Evolutionary conservation across 2,329 filamentous ascomycete species (phyloP), one percentile per base, ranked within the genome.

Genomic region (Colletotrichum truncatum): DNA sequence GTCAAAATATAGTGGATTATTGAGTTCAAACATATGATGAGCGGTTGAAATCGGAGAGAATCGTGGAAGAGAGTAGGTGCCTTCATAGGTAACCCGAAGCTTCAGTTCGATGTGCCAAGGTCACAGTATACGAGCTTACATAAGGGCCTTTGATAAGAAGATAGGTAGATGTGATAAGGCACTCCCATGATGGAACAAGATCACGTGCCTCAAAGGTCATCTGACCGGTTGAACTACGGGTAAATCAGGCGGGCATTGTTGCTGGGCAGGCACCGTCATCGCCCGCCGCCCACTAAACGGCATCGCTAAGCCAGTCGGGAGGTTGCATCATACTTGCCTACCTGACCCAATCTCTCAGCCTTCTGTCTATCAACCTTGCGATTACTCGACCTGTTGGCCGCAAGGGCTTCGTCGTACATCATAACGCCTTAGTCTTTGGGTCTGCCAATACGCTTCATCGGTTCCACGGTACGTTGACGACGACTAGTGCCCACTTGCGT

Each of bases 301-400:
- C 45, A 53, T 64, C 52, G 64, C 52, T 66, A 48, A 54, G 43
- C 63, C 63, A 66, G 63, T 66, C 57, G 57, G 63, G 34, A 66
- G 64, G 59, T 64, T 66, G 64, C 60, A 63, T 64, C 52, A 66
- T 64, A 64, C 51, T 34, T 57, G 59, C 25, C 59, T 52, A 25
- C 38, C 16, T 54, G 52, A 59, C 26, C 28, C 32, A 62, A 66
- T 66, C 63, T 56, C 14, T 34, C 34, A 66, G 58, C 57, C 18
- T 45, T 56, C 57, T 41, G 41, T 41, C 55, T 56, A 63, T 51
- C 64, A 30, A 64, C 59, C 26, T 43, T 11, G 48, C 64, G 46
- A 66, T 48, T 45, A 18, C 32, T 43, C 51, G 34, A 66, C 41
- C 18, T 54, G 41, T n/a, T 53, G 30, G 57, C 43, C 63, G 63